Conservation (phyloP, 371 early-diverging fungal species). For the Funneliformis caledonium region DNA sequence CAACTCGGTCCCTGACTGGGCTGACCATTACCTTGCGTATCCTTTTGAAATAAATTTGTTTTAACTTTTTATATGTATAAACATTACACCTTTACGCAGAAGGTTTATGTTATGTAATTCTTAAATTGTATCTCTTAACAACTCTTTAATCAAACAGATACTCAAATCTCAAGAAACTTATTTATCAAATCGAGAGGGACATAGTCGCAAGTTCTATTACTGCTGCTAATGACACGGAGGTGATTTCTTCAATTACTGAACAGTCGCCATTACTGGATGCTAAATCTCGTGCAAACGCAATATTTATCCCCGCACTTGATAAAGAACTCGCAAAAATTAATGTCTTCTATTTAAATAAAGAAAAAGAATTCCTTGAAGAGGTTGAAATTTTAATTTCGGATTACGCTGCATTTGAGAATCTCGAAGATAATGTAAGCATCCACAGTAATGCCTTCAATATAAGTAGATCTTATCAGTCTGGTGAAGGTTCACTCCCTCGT, state of each 20-base stretch:
- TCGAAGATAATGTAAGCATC: slow-evolving; percentile 41
- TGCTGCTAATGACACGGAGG: slow-evolving; percentile 52
- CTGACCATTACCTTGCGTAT: slow-evolving; percentile 68
- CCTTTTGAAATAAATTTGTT: slow-evolving; percentile 17
- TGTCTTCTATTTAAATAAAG: slow-evolving; percentile 82
- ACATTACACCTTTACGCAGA: neutral
- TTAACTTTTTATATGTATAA: neutral
- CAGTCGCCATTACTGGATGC: slow-evolving; percentile 47
- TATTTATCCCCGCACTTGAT: slow-evolving; percentile 74
- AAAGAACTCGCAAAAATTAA: slow-evolving; percentile 80
- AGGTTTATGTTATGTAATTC: too few relatives aligned
- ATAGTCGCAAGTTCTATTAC: slow-evolving; percentile 63
- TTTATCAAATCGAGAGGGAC: slow-evolving; percentile 89
- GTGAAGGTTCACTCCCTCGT: slow-evolving; percentile 40
- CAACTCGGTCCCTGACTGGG: slow-evolving; percentile 88
- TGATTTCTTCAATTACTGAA: slow-evolving; percentile 49
- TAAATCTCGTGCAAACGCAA: slow-evolving; percentile 55
- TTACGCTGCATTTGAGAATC: slow-evolving; percentile 47
- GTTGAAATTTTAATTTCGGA: slow-evolving; percentile 59
- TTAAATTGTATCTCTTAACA: neutral
- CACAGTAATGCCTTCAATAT: neutral
- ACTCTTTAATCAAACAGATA: slow-evolving; percentile 56
- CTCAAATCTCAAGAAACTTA: slow-evolving; percentile 86
- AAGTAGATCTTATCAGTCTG: slow-evolving; percentile 26
- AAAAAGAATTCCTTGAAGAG: slow-evolving; percentile 73